Base-by-base conservation (phyloP, 495 filamentous ascomycete genomes). In the Aspergillus steynii region DNA sequence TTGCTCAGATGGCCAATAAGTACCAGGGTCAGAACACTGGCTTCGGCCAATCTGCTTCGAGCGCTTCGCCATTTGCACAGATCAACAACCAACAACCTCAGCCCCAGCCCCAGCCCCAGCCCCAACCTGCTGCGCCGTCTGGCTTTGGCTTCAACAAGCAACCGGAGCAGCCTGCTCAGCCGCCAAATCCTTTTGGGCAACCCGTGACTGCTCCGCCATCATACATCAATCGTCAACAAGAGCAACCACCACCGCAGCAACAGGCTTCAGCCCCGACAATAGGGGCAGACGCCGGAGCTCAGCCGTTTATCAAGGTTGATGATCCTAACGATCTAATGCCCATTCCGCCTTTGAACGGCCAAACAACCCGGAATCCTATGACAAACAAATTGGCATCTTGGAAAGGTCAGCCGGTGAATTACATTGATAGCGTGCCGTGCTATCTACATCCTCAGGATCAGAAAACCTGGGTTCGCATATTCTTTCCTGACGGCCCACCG, bases 401-500 rank as follows among this genome's bases (percentile, higher is more conserved):
- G 82, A 85, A 86, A 65, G 81, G 82, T n/a, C 78, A 75, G 31
- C 77, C 77, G 0, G 84, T 88, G 1, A 71, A 74, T 29, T 85
- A 86, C 63, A 70, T 82, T 56, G 71, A 83, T 46, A 71, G 78
- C 50, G 68, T 66, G 12, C 82, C 82, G 1, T 85, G 76, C 64
- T 85, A 82, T 67, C 69, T 77, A 14, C 77, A 81, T 60, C 74
- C 73, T 3, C 71, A 78, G 48, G 81, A 83, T 59, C 75, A 79
- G 47, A 67, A 74, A 55, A 77, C 75, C 4, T 80, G 73, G 59
- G 77, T 83, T 29, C 82, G 80, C 37, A 83, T 94, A 27, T 87
- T 88, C 76, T 90, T 89, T 64, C 87, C 89, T 1, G 76, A 88
- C 31, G 90, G 90, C 1, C 78, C 87, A n/a, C 89, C 88, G 1